These are phyloP conservation scores for Fraxinus sp. DNA, from an alignment of 305 asterid genomes.

Conservation along the genomic window DNA sequence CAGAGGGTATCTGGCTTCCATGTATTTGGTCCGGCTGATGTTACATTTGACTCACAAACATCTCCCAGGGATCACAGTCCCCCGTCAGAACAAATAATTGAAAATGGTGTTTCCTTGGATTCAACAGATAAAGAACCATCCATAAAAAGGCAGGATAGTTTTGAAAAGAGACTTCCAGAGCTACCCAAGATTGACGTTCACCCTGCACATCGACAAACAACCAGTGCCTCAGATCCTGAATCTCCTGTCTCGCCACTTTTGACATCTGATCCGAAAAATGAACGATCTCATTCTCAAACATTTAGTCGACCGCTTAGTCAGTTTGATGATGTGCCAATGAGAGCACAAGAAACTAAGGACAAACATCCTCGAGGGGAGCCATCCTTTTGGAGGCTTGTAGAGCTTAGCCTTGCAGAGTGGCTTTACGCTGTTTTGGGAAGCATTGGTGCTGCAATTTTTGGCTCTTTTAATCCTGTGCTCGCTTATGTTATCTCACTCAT, in stretches of 20 bases:
- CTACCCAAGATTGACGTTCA: conserved; percentile 93
- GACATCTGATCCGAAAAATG: conserved; percentile 97
- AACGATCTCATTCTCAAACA: conserved; percentile 97
- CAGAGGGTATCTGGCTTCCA: conserved; percentile 79
- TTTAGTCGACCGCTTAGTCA: conserved; percentile 79
- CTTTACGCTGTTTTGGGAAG: conserved; percentile 98
- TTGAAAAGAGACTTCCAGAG: conserved; percentile 91
- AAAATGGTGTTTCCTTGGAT: conserved; percentile 68
- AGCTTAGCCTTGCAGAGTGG: conserved; percentile 99
- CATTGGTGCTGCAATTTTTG: conserved; percentile 95
- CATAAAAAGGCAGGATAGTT: conserved; percentile 95
- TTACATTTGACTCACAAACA: conserved; percentile 64
- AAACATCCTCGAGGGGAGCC: conserved; percentile 59
- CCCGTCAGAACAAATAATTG: conserved; percentile 79
- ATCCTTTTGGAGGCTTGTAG: conserved; percentile 92
- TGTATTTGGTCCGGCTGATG: conserved; percentile 68
- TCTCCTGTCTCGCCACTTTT: conserved; percentile 97
- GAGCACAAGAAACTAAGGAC: conserved; percentile 51
- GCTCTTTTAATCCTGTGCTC: conserved; percentile 91
- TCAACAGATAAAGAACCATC: conserved; percentile 74
- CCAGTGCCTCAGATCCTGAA: conserved; percentile 78
- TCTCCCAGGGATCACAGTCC: conserved; percentile 81
- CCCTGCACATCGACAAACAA: conserved; percentile 67
- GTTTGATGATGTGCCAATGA: conserved; percentile 53
- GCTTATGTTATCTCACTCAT: conserved; percentile 90